Conservation (phyloP, 352 stramenopile species). For the Pythium vanterpoolii region DNA sequence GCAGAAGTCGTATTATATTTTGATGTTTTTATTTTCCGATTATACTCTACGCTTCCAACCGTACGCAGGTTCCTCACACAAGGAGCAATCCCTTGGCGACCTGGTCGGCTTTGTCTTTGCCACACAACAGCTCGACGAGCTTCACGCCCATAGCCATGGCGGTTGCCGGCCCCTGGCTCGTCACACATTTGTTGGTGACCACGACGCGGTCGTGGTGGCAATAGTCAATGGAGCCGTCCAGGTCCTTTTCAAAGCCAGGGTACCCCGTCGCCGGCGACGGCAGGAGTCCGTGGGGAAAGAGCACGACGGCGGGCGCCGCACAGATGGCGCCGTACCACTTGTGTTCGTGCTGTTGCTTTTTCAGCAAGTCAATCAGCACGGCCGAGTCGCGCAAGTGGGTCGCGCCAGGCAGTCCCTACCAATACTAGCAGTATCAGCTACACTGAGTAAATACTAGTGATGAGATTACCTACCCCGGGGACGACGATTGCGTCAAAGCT, state of each 20-base stretch:
- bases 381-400: conserved; percentile 67
- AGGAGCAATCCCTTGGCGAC: conserved; percentile 64
- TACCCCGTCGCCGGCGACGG: conserved; percentile 56
- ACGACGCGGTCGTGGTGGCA: conserved; percentile 52
- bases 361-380: conserved; percentile 50
- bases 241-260: conserved; percentile 60
- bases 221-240: conserved; percentile 44
- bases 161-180: conserved; percentile 70
- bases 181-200: conserved; percentile 71
- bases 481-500: conserved; percentile 68
- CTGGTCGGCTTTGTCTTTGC: conserved; percentile 52
- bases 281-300: conserved; percentile 63
- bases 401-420: conserved; percentile 65
- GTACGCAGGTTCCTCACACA: too few species aligned
- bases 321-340: conserved; percentile 81
- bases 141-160: conserved; percentile 83
- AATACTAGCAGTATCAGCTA: too few species aligned
- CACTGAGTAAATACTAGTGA: too few species aligned
- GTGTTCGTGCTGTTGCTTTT: conserved; percentile 53
- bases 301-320: conserved; percentile 62
- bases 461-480: conserved; percentile 56
- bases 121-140: conserved; percentile 71
- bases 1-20: not conserved
- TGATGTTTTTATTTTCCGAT: not conserved
- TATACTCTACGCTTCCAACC: too few species aligned